These are phyloP conservation scores for Plicaturopsis crispa DNA, from an alignment of 768 basidiomycete genomes.

Conservation along the genomic window DNA sequence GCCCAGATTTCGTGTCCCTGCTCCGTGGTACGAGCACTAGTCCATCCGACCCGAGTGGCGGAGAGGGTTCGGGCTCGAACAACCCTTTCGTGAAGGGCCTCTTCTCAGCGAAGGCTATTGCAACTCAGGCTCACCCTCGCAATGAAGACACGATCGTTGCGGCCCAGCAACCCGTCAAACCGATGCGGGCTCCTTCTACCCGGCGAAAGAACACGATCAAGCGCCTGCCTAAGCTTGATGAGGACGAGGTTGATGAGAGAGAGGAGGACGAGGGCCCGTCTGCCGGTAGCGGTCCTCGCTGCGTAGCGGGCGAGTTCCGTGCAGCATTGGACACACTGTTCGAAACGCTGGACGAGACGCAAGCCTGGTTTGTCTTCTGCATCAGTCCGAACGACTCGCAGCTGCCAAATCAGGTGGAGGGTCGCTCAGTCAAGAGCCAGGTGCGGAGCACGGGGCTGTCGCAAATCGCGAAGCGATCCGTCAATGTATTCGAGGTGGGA, in stretches of 20 bases:
- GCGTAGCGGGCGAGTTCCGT: constrained; percentile 86
- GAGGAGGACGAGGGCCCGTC: constrained; percentile 26
- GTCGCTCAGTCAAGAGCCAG: constrained; percentile 86
- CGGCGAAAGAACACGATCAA: constrained; percentile 71
- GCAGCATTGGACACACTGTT: constrained; percentile 80
- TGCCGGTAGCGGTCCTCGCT: constrained; percentile 38
- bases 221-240: constrained; percentile 29
- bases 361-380: constrained; percentile 89
- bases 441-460: constrained; percentile 74
- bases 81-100: constrained; percentile 90
- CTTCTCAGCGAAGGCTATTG: constrained; percentile 84
- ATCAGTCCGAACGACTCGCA: constrained; percentile 95
- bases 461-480: constrained; percentile 64
- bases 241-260: constrained; percentile 37
- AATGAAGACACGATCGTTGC: constrained; percentile 95
- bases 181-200: constrained; percentile 89
- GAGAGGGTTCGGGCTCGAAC: constrained; percentile 70
- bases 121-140: constrained; percentile 85
- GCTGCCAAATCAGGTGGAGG: constrained; percentile 89
- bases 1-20: constrained; percentile 88
- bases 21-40: constrained; percentile 51
- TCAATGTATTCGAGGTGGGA: constrained; percentile 70
- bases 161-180: constrained; percentile 89
- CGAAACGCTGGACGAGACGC: constrained; percentile 81
- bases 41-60: constrained; percentile 31